phyloP scores from a whole-genome alignment of 768 basidiomycete genomes.

The Sarcodon sp. region DNA sequence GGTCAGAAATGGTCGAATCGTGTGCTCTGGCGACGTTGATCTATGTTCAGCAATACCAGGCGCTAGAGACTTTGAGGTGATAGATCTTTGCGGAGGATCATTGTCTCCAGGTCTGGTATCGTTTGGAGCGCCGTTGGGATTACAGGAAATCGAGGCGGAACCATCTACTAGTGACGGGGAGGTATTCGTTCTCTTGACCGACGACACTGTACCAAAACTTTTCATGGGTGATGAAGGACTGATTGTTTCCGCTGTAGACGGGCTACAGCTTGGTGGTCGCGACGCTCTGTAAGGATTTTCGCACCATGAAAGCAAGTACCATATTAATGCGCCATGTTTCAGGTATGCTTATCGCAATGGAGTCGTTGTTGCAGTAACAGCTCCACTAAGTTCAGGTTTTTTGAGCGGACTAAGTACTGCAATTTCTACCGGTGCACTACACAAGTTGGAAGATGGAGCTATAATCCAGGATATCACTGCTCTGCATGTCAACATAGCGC shows the following conservation, averaged over 20 bases:
- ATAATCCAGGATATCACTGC: slow-evolving; percentile 55
- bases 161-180: slow-evolving; percentile 40
- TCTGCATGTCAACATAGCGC: slow-evolving; percentile 49
- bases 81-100: slow-evolving; percentile 58
- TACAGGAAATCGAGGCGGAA: slow-evolving; percentile 58
- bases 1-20: slow-evolving; percentile 37
- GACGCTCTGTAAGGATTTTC: slow-evolving; percentile 32
- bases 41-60: slow-evolving; percentile 13
- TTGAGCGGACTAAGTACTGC: slow-evolving; percentile 49
- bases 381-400: slow-evolving; percentile 43
- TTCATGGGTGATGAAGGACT: slow-evolving; percentile 19
- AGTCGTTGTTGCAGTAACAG: slow-evolving; percentile 55
- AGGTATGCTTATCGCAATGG: slow-evolving; percentile 67
- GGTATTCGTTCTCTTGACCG: slow-evolving; percentile 32
- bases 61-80: slow-evolving; percentile 18
- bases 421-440: slow-evolving; percentile 44
- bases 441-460: slow-evolving; percentile 48
- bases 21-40: slow-evolving; percentile 30
- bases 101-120: slow-evolving; percentile 51
- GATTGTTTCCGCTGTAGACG: slow-evolving; percentile 56
- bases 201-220: slow-evolving; percentile 18
- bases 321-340: not conserved
- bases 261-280: slow-evolving; percentile 53
- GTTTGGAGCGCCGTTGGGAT: slow-evolving; percentile 51
- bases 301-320: not conserved